Evolutionary conservation across 1,284 basidiomycete genomes (phyloP), one percentile per base, ranked within the genome.

Genomic region (Boletus mariae): DNA sequence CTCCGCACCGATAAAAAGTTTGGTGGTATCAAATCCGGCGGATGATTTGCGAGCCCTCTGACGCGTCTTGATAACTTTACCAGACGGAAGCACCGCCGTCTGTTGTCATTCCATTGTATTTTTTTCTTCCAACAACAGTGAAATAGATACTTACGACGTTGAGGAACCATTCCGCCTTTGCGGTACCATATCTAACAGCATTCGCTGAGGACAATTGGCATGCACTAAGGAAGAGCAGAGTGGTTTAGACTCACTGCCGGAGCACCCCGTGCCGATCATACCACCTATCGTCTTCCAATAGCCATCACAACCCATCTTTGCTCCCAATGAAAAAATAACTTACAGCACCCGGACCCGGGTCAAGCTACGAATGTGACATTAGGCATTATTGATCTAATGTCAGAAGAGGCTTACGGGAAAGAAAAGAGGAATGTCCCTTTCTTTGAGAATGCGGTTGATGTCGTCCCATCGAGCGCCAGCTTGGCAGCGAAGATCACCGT

Each of bases 391-490:
- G 35, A 29, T 31, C 2, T 4, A 31, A 47, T 5, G 20, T 34
- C 1, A 13, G 25, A 31, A 31, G 17, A n/a, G 28, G 32, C 78
- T 62, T 63, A 86, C 85, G 12, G 85, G 86, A 61, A 88, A 88
- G 68, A 87, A 88, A 8, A 87, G 67, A 1, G 84, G 80, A 51
- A 85, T 83, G 2, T 78, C 86, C 61, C 84, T 78, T 25, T 85
- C 80, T 57, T 81, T 83, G 20, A 97, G 77, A 9, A 80, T 75
- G 20, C 76, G 74, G 64, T 98, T 98, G 53, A 98, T 82, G 51
- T 90, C 89, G 66, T 95, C 92, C 92, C 94, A 98, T 35, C 84
- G 80, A 31, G 87, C 80, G 6, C 94, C 94, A 37, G 92, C 75
- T 71, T 94, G 91, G 54, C 87, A 90, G 10, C 83, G 76, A 38